Conservation (phyloP, 225 moss, liverwort and hornwort species). For the Bryum argenteum region DNA sequence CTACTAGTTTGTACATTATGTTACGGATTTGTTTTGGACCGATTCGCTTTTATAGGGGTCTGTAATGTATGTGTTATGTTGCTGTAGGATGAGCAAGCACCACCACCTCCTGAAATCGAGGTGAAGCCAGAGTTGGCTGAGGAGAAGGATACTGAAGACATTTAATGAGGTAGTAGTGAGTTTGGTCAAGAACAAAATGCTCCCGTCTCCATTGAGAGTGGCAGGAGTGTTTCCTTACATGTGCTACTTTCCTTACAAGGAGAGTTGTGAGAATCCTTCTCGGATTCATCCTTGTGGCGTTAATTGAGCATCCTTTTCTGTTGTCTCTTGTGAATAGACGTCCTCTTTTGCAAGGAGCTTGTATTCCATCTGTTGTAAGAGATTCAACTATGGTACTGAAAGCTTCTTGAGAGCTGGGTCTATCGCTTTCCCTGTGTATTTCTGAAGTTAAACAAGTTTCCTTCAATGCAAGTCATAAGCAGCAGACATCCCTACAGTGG, state of each 20-base stretch:
- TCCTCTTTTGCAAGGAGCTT: neutral
- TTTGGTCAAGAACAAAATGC: slow-evolving; percentile 16
- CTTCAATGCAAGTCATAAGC: no score
- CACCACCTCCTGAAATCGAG: slow-evolving; percentile 72
- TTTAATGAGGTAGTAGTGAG: slow-evolving; percentile 24
- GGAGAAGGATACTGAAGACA: slow-evolving; percentile 76
- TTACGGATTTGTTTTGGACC: neutral
- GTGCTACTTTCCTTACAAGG: slow-evolving; percentile 8
- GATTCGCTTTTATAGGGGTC: neutral
- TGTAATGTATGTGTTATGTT: neutral
- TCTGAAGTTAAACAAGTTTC: no score
- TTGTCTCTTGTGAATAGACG: slow-evolving; percentile 23
- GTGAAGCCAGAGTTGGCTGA: slow-evolving; percentile 58
- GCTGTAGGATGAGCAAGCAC: slow-evolving; percentile 80
- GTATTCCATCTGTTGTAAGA: neutral
- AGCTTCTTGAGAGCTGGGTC: no score
- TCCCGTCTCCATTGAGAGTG: slow-evolving; percentile 3
- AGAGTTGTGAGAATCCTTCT: slow-evolving; percentile 26
- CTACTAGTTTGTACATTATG: neutral
- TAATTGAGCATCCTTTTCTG: slow-evolving; percentile 20
- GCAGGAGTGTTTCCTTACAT: no score
- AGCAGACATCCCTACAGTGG: no score
- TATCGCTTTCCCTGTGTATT: no score
- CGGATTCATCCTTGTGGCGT: slow-evolving; percentile 10
- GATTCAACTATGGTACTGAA: no score